phyloP scores from a whole-genome alignment of 164 flowering plant species.

The Tinospora cordifolia region DNA sequence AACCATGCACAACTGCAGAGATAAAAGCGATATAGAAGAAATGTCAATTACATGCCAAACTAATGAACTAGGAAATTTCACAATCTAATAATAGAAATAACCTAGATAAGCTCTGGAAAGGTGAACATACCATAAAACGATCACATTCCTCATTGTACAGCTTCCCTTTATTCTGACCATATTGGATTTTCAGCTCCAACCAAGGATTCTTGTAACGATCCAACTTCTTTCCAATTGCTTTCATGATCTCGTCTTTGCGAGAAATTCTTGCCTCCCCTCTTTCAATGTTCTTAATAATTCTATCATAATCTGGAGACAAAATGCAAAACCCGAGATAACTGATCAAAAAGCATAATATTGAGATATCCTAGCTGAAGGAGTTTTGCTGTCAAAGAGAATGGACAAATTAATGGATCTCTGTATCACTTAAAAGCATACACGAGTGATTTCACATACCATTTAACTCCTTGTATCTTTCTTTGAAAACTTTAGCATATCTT shows the following conservation, averaged over 20 bases:
- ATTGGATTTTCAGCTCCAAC: constrained; percentile 95
- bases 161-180: constrained; percentile 99
- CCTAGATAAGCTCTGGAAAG: neutral
- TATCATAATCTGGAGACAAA: constrained; percentile 68
- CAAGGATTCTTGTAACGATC: constrained; percentile 99
- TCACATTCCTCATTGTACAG: constrained; percentile 99
- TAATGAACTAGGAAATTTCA: neutral
- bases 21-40: neutral
- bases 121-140: constrained; percentile 73
- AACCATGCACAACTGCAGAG: constrained; percentile 84
- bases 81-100: neutral
- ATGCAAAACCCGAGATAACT: neutral
- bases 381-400: neutral
- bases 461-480: constrained; percentile 88
- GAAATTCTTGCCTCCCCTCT: constrained; percentile 96
- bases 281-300: constrained; percentile 91
- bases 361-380: neutral
- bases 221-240: constrained; percentile 96
- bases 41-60: neutral
- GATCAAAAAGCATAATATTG: too few relatives aligned
- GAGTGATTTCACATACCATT: constrained; percentile 48
- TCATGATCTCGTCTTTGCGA: constrained; percentile 96
- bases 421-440: neutral
- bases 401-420: neutral
- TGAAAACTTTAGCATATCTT: constrained; percentile 86